Evolutionary conservation across 805 yeast species (phyloP).

Genomic region (Metschnikowia santaceciliae): DNA sequence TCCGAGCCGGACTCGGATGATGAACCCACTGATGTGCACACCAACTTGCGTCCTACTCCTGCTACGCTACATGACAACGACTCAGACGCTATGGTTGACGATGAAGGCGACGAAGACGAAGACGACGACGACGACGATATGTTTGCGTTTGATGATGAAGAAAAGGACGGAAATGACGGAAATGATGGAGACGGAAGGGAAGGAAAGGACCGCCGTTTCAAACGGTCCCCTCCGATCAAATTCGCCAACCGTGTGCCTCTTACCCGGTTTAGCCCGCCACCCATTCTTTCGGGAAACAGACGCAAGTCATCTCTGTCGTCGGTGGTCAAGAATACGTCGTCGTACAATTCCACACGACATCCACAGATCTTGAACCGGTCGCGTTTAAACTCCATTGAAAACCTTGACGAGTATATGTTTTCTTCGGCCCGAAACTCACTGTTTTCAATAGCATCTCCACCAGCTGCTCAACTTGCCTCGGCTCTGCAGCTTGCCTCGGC

Average conservation of each 20-base stretch:
- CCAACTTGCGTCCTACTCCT: neutral
- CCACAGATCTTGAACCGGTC: constrained; percentile 33
- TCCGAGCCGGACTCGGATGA: constrained; percentile 30
- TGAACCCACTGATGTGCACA: constrained; percentile 14
- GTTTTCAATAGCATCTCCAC: constrained; percentile 32
- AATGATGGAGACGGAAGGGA: constrained; percentile 12
- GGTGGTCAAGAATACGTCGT: constrained; percentile 17
- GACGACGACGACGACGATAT: constrained; percentile 28
- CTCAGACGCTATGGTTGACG: constrained; percentile 33
- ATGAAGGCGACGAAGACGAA: constrained; percentile 38
- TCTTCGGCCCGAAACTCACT: constrained; percentile 38
- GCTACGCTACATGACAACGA: constrained; percentile 16
- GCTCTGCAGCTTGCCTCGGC: constrained; percentile 12
- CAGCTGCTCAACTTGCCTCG: constrained; percentile 20
- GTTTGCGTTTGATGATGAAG: constrained; percentile 25
- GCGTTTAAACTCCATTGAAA: constrained; percentile 40
- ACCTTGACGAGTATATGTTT: constrained; percentile 38
- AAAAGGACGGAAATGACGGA: no score
- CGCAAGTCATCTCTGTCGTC: constrained; percentile 29
- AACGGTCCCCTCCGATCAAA: constrained; percentile 32
- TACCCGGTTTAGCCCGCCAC: constrained; percentile 36
- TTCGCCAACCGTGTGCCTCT: constrained; percentile 42
- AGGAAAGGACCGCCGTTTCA: constrained; percentile 5
- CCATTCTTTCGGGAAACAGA: constrained; percentile 21
- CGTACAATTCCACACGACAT: constrained; percentile 21